phyloP scores from a whole-genome alignment of 2,329 filamentous ascomycete genomes.

The Penicillium brasilianum region DNA sequence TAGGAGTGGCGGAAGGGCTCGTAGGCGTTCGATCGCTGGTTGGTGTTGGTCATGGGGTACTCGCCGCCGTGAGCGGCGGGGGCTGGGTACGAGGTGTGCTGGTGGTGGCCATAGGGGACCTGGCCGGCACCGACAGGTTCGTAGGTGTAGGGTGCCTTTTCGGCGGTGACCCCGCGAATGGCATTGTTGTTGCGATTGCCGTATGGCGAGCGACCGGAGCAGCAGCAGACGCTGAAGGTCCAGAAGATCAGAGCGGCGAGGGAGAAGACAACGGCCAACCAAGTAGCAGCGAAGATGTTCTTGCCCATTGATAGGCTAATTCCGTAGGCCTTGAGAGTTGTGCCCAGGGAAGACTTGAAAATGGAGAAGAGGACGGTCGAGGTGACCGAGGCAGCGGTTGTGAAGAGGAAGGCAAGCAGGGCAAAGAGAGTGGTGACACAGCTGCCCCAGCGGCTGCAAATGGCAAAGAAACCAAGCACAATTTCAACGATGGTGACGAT shows the following conservation, averaged over 20 bases:
- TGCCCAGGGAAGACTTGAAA: constrained; percentile 71
- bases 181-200: constrained; percentile 48
- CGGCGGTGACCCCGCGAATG: constrained; percentile 54
- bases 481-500: constrained; percentile 73
- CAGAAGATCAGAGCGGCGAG: constrained; percentile 83
- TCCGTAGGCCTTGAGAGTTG: constrained; percentile 71
- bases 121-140: constrained; percentile 55
- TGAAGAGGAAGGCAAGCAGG: constrained; percentile 60
- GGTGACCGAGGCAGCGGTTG: constrained; percentile 70
- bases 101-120: constrained; percentile 27
- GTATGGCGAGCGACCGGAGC: constrained; percentile 67
- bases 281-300: constrained; percentile 72
- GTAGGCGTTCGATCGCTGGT: constrained; percentile 37
- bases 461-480: constrained; percentile 77
- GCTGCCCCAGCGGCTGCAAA: constrained; percentile 80
- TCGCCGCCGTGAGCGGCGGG: constrained; percentile 26
- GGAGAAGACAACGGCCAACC: constrained; percentile 80
- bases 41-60: constrained; percentile 33
- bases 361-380: constrained; percentile 75
- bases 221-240: constrained; percentile 91
- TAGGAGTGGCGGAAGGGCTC: constrained; percentile 47
- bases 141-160: constrained; percentile 67
- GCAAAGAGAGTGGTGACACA: constrained; percentile 81
- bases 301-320: constrained; percentile 70
- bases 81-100: constrained; percentile 38